Percentiles rank a stretch among this genome's conserved stretches.
phyloP scores from a whole-genome alignment of 176 grass and related monocot species.

The Musa troglodytarum region DNA sequence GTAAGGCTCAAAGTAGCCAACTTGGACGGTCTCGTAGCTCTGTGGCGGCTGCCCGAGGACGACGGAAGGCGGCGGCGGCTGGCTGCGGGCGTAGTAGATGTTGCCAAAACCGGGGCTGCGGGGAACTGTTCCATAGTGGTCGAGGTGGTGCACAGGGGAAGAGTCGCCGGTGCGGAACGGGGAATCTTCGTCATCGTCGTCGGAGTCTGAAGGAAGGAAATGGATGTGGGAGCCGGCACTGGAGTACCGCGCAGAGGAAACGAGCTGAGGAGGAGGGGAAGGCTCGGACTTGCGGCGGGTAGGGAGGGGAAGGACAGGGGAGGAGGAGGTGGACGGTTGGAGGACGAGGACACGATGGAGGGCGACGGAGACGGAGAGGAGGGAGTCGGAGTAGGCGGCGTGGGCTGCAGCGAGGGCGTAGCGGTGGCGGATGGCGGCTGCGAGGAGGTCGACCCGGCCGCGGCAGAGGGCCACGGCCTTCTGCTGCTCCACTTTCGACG shows the following conservation, averaged over 20 bases:
- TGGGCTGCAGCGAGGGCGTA: slow-evolving; percentile 80
- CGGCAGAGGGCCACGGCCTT: slow-evolving; percentile 68
- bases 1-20: slow-evolving; percentile 25
- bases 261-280: slow-evolving; percentile 17
- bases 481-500: slow-evolving; percentile 72
- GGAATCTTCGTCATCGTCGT: neutral
- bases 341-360: slow-evolving; percentile 24
- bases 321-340: neutral
- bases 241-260: neutral
- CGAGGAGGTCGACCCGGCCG: slow-evolving; percentile 55
- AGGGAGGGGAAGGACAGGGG: slow-evolving; percentile 14
- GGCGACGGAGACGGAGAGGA: slow-evolving; percentile 42
- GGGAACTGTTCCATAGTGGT: neutral
- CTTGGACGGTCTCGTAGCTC: slow-evolving; percentile 29
- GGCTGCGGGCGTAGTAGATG: slow-evolving; percentile 54
- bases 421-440: slow-evolving; percentile 63
- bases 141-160: slow-evolving; percentile 2
- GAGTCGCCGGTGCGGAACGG: neutral
- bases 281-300: slow-evolving; percentile 13
- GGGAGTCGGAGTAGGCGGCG: slow-evolving; percentile 46
- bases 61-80: slow-evolving; percentile 46
- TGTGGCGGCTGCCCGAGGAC: slow-evolving; percentile 34
- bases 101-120: slow-evolving; percentile 17
- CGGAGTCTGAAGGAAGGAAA: slow-evolving; percentile 26
- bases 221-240: slow-evolving; percentile 37